Conservation (phyloP, 305 asterid species). For the Solanum chacoense region DNA sequence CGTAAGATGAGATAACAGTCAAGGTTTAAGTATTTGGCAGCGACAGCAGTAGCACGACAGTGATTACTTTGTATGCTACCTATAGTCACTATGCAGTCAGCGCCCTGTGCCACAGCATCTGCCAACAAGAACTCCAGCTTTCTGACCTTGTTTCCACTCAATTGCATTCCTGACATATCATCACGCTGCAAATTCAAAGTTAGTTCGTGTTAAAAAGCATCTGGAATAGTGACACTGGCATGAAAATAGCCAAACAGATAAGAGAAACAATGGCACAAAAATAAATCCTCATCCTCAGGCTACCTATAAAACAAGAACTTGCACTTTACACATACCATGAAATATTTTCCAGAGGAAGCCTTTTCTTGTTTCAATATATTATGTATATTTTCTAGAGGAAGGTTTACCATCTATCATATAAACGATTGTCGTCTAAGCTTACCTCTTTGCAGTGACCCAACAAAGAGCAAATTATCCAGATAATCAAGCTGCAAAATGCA, state of each 20-base stretch:
- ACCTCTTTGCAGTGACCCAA: neutral
- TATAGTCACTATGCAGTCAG: constrained; percentile 75
- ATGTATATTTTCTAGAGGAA: neutral
- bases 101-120: constrained; percentile 78
- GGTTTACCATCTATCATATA: neutral
- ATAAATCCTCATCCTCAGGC: neutral
- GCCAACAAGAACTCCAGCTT: constrained; percentile 94
- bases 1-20: constrained; percentile 78
- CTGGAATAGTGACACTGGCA: neutral
- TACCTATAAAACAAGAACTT: neutral
- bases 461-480: neutral
- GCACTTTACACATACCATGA: neutral
- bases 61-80: constrained; percentile 98
- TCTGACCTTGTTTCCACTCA: constrained; percentile 96
- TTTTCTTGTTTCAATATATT: neutral
- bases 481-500: neutral
- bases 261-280: neutral
- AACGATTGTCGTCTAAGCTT: neutral
- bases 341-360: neutral
- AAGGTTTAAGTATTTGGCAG: constrained; percentile 82
- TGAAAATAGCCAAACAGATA: neutral
- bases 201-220: neutral
- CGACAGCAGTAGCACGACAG: constrained; percentile 95
- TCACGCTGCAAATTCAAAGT: constrained; percentile 46
- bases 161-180: constrained; percentile 87